Conservation (phyloP, 352 stramenopile species). For the Phytophthora brassicae region DNA sequence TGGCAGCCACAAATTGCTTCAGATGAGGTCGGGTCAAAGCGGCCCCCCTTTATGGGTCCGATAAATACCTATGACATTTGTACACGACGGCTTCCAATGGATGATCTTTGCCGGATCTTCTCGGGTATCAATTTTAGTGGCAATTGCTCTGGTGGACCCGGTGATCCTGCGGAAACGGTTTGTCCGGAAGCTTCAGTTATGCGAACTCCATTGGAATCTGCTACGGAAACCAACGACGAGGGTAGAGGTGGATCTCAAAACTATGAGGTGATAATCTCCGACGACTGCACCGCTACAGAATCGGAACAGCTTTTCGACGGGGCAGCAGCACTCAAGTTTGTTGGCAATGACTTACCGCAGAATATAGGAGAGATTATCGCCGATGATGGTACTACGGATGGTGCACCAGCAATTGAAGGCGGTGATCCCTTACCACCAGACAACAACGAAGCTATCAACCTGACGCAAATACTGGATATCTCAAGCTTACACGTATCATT, state of each 20-base stretch:
- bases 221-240: background rate
- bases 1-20: constrained; percentile 10
- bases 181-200: background rate
- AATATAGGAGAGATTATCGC: background rate
- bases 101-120: constrained; percentile 30
- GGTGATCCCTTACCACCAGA: background rate
- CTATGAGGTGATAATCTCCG: background rate
- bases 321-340: background rate
- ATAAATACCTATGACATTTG: constrained; percentile 28
- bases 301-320: background rate
- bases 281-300: background rate
- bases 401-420: background rate
- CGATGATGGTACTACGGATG: background rate
- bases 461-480: background rate
- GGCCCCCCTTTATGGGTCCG: constrained; percentile 31
- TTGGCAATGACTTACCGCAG: background rate
- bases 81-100: constrained; percentile 17
- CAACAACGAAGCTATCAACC: background rate
- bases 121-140: constrained; percentile 1
- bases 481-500: background rate
- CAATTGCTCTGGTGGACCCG: background rate
- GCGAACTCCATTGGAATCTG: background rate
- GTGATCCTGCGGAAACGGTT: background rate
- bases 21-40: background rate
- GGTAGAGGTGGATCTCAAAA: background rate